Percentiles rank a stretch among this genome's conserved stretches.
Conservation (phyloP, 495 filamentous ascomycete species). For the Penicillium manginii region DNA sequence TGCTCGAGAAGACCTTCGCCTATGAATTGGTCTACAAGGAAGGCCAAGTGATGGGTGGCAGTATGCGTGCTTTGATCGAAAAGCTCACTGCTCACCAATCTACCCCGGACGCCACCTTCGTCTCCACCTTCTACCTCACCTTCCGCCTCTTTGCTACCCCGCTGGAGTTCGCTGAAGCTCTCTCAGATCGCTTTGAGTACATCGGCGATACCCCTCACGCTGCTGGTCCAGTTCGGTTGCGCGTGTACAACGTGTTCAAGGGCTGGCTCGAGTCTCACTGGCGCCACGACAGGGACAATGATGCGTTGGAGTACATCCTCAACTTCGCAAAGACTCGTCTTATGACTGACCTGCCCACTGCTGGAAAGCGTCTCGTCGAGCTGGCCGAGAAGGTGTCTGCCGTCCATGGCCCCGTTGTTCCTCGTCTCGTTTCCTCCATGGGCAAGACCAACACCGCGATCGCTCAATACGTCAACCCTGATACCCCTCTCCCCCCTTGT, state of each 20-base stretch:
- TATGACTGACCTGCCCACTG: slow-evolving; percentile 66
- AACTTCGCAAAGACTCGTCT: slow-evolving; percentile 79
- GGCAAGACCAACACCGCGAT: slow-evolving; percentile 81
- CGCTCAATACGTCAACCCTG: slow-evolving; percentile 67
- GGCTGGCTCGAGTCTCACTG: slow-evolving; percentile 97
- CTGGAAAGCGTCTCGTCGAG: slow-evolving; percentile 77
- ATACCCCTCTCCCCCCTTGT: slow-evolving; percentile 70
- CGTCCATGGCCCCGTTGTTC: slow-evolving; percentile 75
- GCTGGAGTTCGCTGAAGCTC: slow-evolving; percentile 71
- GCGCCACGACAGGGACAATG: slow-evolving; percentile 77
- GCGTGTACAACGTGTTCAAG: slow-evolving; percentile 97
- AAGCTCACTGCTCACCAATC: slow-evolving; percentile 90
- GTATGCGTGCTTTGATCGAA: slow-evolving; percentile 88
- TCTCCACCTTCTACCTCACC: slow-evolving; percentile 94
- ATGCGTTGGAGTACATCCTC: slow-evolving; percentile 73
- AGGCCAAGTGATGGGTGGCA: slow-evolving; percentile 91
- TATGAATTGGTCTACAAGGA: slow-evolving; percentile 95
- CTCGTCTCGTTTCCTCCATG: slow-evolving; percentile 83
- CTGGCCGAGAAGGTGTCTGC: slow-evolving; percentile 81
- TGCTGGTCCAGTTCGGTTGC: slow-evolving; percentile 78
- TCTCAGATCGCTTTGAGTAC: slow-evolving; percentile 91
- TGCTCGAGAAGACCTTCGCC: slow-evolving; percentile 82
- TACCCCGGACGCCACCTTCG: slow-evolving; percentile 90
- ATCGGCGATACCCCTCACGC: slow-evolving; percentile 75
- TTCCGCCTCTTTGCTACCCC: slow-evolving; percentile 95